Evolutionary conservation across 768 basidiomycete species (phyloP).

Genomic region (Cubamyces sp.): DNA sequence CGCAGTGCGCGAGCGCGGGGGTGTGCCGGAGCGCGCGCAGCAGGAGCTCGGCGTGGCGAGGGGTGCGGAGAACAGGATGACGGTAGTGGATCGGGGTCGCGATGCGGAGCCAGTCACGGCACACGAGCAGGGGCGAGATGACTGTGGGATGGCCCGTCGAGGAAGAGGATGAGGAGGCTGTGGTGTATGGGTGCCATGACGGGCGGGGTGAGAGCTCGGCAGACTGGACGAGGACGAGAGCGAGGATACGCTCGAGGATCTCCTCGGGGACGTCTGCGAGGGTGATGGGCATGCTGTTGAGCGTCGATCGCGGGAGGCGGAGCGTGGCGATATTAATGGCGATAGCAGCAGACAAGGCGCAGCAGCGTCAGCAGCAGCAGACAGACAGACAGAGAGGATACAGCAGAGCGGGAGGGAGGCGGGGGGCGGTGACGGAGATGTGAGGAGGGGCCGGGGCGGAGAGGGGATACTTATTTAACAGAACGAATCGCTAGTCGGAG

Average conservation of each 20-base stretch:
- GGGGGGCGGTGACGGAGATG: slow-evolving; percentile 1
- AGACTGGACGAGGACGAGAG: slow-evolving; percentile 34
- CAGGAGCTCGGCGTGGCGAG: slow-evolving; percentile 43
- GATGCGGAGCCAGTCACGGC: slow-evolving; percentile 56
- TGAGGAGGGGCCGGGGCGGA: slow-evolving; percentile 5
- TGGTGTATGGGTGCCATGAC: slow-evolving; percentile 24
- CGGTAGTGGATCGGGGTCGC: slow-evolving; percentile 61
- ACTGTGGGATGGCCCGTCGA: slow-evolving; percentile 26
- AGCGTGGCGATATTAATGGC: background rate
- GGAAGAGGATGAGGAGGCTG: slow-evolving; percentile 7
- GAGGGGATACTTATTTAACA: slow-evolving; percentile 17
- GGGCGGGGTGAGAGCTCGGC: slow-evolving; percentile 30
- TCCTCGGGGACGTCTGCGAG: slow-evolving; percentile 45
- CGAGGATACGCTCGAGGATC: slow-evolving; percentile 52
- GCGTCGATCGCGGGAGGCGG: background rate
- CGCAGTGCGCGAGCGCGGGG: slow-evolving; percentile 43
- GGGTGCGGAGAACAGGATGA: slow-evolving; percentile 48
- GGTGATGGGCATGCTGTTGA: slow-evolving; percentile 21
- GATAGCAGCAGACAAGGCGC: background rate
- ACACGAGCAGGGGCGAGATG: slow-evolving; percentile 54
- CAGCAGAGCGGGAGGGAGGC: background rate
- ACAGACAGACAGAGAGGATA: background rate
- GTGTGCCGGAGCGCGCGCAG: slow-evolving; percentile 41
- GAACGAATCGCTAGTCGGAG: slow-evolving; percentile 7
- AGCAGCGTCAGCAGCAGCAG: background rate